A percentile compares a stretch with the other conserved stretches of the same genome.
phyloP scores from a whole-genome alignment of 2,329 filamentous ascomycete genomes.

The Xylaria sp. region DNA sequence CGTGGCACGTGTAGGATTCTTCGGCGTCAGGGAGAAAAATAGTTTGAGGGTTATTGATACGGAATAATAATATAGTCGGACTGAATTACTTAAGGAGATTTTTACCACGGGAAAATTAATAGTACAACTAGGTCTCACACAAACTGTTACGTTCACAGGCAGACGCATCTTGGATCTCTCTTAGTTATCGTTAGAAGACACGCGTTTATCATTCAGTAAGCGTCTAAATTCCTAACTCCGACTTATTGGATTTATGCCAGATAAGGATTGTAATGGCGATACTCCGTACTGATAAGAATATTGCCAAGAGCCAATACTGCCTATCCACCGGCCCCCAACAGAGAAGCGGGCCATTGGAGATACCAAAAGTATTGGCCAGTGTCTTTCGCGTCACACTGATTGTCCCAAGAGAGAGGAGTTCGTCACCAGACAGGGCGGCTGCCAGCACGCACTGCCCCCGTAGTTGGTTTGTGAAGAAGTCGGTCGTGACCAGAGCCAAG shows the following conservation, averaged over 20 bases:
- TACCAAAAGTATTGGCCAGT: constrained; percentile 8
- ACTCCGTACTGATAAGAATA: background rate
- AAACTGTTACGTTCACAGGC: background rate
- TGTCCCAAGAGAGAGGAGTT: constrained; percentile 21
- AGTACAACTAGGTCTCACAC: background rate
- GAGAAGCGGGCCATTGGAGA: constrained; percentile 21
- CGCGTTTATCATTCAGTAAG: background rate
- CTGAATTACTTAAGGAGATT: constrained; percentile 12
- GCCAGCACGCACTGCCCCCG: constrained; percentile 33
- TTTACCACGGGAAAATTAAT: constrained; percentile 3
- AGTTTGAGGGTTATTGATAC: constrained; percentile 6
- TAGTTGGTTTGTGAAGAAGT: constrained; percentile 12
- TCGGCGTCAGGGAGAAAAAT: constrained; percentile 15
- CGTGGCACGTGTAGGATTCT: constrained; percentile 11
- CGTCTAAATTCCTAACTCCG: constrained; percentile 10
- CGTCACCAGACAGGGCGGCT: constrained; percentile 28
- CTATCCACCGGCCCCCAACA: constrained; percentile 10
- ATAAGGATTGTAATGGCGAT: background rate
- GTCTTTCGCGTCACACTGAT: constrained; percentile 19
- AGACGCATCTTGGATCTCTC: background rate
- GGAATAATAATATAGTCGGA: constrained; percentile 14
- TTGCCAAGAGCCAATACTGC: background rate
- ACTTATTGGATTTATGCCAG: constrained; percentile 3
- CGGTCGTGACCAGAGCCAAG: constrained; percentile 19
- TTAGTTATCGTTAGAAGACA: background rate